Conservation (phyloP, 352 stramenopile species). For the Pythium grandisporangium region DNA sequence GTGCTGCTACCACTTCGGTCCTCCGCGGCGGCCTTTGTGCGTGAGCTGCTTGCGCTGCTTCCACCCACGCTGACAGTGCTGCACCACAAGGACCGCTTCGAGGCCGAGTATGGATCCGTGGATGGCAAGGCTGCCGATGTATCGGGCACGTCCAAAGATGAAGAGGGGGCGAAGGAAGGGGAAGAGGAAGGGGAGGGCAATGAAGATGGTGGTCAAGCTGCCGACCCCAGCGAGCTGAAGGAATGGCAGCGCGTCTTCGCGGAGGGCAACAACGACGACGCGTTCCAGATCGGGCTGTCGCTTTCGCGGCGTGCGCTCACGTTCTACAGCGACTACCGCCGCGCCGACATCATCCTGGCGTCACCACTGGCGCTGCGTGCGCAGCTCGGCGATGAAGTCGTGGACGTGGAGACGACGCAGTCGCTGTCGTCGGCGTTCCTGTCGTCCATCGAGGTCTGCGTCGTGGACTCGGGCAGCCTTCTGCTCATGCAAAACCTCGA, state of each 20-base stretch:
- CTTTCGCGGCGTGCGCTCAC: conserved; percentile 55
- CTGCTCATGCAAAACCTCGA: conserved; percentile 81
- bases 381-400: conserved; percentile 59
- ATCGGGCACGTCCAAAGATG: conserved; percentile 13
- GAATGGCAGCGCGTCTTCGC: conserved; percentile 71
- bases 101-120: conserved; percentile 37
- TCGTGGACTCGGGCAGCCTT: conserved; percentile 72
- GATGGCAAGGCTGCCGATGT: too few relatives aligned
- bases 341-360: conserved; percentile 67
- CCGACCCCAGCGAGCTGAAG: conserved; percentile 24
- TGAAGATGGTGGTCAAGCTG: conserved; percentile 8
- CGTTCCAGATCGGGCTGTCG: conserved; percentile 66
- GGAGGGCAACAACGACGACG: conserved; percentile 74
- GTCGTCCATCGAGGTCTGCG: conserved; percentile 71
- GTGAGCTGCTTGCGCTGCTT: conserved; percentile 48
- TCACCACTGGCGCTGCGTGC: conserved; percentile 63
- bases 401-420: conserved; percentile 12
- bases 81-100: conserved; percentile 75
- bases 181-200: conserved; percentile 2
- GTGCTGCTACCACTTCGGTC: conserved; percentile 62
- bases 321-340: conserved; percentile 75
- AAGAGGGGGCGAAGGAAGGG: conserved; percentile 8
- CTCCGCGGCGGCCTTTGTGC: conserved; percentile 50
- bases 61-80: conserved; percentile 46
- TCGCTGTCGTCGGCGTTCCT: conserved; percentile 64